Conservation (phyloP, 257 asterid genomes). For the Agastache rugosa region DNA sequence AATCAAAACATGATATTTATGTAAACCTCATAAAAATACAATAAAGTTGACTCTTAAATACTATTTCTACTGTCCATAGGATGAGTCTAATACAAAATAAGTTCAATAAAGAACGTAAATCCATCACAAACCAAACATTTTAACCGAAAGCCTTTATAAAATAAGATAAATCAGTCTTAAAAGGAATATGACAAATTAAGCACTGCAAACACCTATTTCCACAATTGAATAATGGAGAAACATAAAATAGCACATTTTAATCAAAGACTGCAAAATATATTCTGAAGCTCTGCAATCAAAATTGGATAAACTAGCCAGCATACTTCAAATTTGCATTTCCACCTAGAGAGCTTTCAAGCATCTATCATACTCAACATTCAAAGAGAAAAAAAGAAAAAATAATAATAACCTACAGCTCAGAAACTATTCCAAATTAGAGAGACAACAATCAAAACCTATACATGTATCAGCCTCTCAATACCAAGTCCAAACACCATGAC, state of each 20-base stretch:
- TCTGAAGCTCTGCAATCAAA: background rate
- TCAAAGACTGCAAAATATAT: background rate
- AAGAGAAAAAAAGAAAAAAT: background rate
- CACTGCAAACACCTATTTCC: background rate
- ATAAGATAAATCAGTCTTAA: background rate
- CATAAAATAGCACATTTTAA: background rate
- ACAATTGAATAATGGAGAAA: background rate
- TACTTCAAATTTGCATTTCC: background rate
- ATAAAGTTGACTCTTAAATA: background rate
- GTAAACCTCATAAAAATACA: background rate
- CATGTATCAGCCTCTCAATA: background rate
- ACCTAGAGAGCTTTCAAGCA: background rate
- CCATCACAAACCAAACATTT: constrained; percentile 5
- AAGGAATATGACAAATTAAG: background rate
- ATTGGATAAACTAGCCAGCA: constrained; percentile 1
- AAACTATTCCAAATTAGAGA: background rate
- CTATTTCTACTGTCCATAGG: background rate
- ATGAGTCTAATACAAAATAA: background rate
- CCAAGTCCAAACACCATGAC: background rate
- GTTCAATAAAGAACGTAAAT: background rate
- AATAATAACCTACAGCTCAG: constrained; percentile 3
- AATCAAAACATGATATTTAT: background rate
- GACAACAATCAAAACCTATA: background rate
- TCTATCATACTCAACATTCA: background rate
- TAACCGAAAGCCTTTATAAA: background rate